Conservation (phyloP, 345 rosid species). For the Pugionium cornutum region DNA sequence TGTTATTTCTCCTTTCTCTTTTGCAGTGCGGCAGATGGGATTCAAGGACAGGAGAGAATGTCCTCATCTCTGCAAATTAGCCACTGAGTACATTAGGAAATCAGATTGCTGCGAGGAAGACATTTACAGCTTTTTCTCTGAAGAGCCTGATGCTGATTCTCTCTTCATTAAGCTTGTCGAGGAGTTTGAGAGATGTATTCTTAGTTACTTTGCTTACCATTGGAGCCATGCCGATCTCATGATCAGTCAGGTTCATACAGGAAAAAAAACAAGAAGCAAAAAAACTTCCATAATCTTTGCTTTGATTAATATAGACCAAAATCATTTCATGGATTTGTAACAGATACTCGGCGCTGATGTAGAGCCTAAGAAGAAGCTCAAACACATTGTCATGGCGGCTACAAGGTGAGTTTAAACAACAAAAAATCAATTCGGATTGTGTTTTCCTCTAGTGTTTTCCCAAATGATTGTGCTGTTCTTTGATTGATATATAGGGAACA, state of each 20-base stretch:
- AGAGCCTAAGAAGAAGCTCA: constrained; percentile 77
- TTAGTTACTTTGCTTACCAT: constrained; percentile 89
- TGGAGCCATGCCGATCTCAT: constrained; percentile 78
- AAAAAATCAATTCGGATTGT: not conserved
- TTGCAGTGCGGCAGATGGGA: constrained; percentile 90
- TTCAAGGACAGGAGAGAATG: constrained; percentile 79
- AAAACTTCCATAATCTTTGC: constrained; percentile 1
- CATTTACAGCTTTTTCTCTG: constrained; percentile 61
- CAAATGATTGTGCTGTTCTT: constrained; percentile 24
- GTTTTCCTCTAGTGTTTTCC: not conserved
- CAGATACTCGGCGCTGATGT: constrained; percentile 72
- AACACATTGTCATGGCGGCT: constrained; percentile 81
- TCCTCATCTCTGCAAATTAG: constrained; percentile 81
- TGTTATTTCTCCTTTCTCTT: not conserved
- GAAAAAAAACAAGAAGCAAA: not conserved
- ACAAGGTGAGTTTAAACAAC: constrained; percentile 52
- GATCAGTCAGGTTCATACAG: constrained; percentile 69
- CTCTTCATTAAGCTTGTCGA: constrained; percentile 82
- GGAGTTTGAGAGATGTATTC: constrained; percentile 89
- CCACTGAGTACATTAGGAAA: constrained; percentile 73
- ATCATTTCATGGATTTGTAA: constrained; percentile 17
- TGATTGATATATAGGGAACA: constrained; percentile 56
- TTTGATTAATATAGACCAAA: not conserved
- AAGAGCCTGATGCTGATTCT: constrained; percentile 68
- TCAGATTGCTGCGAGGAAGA: constrained; percentile 69